phyloP scores from a whole-genome alignment of 257 asterid genomes.

The Coffea eugenioides region DNA sequence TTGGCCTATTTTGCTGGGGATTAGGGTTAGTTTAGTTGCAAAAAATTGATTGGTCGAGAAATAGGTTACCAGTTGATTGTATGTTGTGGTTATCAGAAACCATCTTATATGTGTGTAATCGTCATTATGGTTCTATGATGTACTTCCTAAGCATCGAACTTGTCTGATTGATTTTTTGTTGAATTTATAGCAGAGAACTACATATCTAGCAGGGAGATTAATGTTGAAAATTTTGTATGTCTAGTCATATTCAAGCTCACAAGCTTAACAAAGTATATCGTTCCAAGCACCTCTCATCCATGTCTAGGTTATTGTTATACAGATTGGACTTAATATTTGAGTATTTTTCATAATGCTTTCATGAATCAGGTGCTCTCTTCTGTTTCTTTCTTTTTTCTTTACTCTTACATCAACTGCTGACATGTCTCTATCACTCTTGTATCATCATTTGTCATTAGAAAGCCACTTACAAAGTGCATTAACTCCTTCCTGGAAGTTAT shows the following conservation, averaged over 20 bases:
- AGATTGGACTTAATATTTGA: not conserved
- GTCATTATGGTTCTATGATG: too few relatives aligned
- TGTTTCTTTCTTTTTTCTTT: not conserved
- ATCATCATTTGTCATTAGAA: not conserved
- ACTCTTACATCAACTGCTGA: not conserved
- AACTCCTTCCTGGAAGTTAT: not conserved
- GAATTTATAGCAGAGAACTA: not conserved
- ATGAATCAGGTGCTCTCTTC: not conserved
- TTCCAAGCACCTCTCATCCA: not conserved
- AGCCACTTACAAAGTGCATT: not conserved
- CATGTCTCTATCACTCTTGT: not conserved
- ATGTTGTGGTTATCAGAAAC: too few relatives aligned
- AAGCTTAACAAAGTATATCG: not conserved
- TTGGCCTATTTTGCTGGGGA: not conserved
- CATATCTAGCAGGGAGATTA: not conserved
- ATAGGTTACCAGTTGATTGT: too few relatives aligned
- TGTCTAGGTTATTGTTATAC: not conserved
- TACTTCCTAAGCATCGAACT: not conserved
- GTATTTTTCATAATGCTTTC: not conserved
- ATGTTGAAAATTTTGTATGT: too few relatives aligned
- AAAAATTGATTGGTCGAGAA: too few relatives aligned
- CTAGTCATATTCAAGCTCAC: not conserved
- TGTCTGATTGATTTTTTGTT: not conserved
- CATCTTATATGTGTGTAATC: not conserved
- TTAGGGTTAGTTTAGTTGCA: not conserved